Base-by-base conservation (phyloP, 768 basidiomycete genomes). In the Trametes cubensis region DNA sequence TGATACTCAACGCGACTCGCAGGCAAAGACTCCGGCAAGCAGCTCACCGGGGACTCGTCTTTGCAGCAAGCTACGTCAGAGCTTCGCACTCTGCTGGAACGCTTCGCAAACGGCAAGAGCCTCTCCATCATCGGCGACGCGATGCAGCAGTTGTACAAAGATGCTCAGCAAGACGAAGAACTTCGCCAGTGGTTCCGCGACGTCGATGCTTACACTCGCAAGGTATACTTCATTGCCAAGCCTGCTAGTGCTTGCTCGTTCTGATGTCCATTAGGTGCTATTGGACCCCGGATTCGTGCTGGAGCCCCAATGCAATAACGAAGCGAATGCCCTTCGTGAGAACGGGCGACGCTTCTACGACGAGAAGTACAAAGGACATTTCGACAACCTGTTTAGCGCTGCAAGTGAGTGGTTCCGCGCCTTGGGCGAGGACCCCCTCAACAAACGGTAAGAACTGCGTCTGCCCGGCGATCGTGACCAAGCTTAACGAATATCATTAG, bases 201-300 rank as follows among this genome's bases (percentile, higher is more conserved):
- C 10, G 79, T 92, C 44, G 81, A 89, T 64, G 69, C 75, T 0
- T 95, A 86, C 73, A 68, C 86, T 15, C 89, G 87, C 69, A 87
- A 85, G 75, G 87, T 86, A 18, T 2, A 77, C 40, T 44, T 25
- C 6, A 2, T 42, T 38, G 30, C 28, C 28, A 28, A 28, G 28
- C 11, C 0, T 6, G 50, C 21, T 15, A 8, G 40, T 13, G 7
- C 18, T 47, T 13, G 10, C 15, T n/a, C 49, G 38, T 38, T 26
- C 62, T 17, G 64, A 30, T 6, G 15, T 26, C 3, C 6, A 25
- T 28, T 63, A 87, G 85, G 77, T 88, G 2, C 78, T 96, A 4
- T 80, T 96, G 54, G 87, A 95, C 60, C 81, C 89, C 0, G 94
- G 94, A 15, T 98, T 87, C 69, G 85, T 98, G 30, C 80, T 98